Evolutionary conservation across 2,329 filamentous ascomycete species (phyloP), one percentile per base, ranked within the genome.

Genomic region (Colletotrichum gloeosporioides): DNA sequence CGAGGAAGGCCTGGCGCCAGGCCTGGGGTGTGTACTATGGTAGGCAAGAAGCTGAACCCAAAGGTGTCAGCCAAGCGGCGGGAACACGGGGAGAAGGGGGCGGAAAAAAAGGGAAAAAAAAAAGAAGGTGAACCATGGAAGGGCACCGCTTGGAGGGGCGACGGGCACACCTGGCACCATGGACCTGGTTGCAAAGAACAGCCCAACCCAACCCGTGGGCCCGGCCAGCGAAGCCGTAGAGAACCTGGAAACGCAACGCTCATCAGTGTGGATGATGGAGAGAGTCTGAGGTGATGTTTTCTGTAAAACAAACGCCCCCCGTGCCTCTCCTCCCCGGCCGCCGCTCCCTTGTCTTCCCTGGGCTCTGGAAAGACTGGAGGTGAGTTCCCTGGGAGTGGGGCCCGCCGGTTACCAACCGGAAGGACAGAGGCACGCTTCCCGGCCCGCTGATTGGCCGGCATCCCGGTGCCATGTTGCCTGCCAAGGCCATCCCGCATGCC

Each of bases 391-490:
- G 34, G 15, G 27, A 64, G 65, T 65, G 63, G 64, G 59, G n/a
- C 25, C 73, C 64, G 34, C 73, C 57, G 27, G 73, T 76, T 76
- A 73, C 73, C 73, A 73, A 66, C 74, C 74, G 74, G 74, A 76
- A 76, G 74, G 65, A 76, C 16, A 76, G 64, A 74, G 22, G 57
- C 70, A 57, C 36, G 39, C 44, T 64, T 72, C 59, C 65, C 18
- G 49, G 32, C 6, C 64, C 49, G 44, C 49, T 74, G 64, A 76
- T 74, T 74, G 74, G 74, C 44, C 65, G 44, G 44, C n/a, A n/a
- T 16, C 31, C 57, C 68, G 32, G 18, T 76, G 73, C 64, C 73
- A 76, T 73, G 39, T 73, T 76, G 63, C 73, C 63, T 59, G 57
- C 73, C 64, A 76, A 74, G 64, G 16, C 44, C 44, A 59, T 69